phyloP scores from a whole-genome alignment of 2,329 filamentous ascomycete species.

The Paramyrothecium roridum region DNA sequence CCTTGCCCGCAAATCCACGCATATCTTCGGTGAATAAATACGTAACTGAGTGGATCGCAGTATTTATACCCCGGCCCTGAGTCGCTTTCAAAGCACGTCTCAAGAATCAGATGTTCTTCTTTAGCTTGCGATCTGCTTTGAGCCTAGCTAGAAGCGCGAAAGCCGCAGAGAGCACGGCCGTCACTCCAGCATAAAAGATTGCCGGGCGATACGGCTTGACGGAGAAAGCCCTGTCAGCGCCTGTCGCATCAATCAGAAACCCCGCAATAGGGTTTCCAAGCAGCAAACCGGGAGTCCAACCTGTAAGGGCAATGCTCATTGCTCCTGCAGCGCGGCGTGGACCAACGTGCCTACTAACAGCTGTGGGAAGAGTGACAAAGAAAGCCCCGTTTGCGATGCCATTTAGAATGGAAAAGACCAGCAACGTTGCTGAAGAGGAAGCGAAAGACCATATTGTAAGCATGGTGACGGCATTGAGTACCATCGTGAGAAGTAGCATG shows the following conservation, averaged over 20 bases:
- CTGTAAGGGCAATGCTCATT: conserved; percentile 58
- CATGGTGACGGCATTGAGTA: conserved; percentile 52
- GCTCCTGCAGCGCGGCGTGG: conserved; percentile 48
- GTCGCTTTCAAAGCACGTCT: no score
- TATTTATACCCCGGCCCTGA: no score
- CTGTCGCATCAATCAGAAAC: background rate
- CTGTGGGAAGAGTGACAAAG: conserved; percentile 59
- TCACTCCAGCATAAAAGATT: no score
- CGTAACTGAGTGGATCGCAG: no score
- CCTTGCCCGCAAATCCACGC: no score
- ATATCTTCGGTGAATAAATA: no score
- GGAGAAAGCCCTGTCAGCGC: no score
- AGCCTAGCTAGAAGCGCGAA: no score
- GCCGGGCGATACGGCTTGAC: no score
- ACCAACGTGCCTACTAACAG: conserved; percentile 55
- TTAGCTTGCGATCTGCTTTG: no score
- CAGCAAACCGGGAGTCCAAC: conserved; percentile 58
- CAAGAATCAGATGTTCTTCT: no score
- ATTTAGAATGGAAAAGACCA: conserved; percentile 54
- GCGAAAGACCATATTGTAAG: conserved; percentile 57
- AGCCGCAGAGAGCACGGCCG: no score
- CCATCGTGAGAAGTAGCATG: conserved; percentile 43
- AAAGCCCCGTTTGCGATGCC: conserved; percentile 58
- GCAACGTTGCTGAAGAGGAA: conserved; percentile 45
- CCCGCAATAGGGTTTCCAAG: conserved; percentile 34